A percentile compares a stretch with the other conserved stretches of the same genome.
These are phyloP conservation scores for Acanthamoeba castellanii DNA, from an alignment of 208 protist genomes.

Conservation along the genomic window DNA sequence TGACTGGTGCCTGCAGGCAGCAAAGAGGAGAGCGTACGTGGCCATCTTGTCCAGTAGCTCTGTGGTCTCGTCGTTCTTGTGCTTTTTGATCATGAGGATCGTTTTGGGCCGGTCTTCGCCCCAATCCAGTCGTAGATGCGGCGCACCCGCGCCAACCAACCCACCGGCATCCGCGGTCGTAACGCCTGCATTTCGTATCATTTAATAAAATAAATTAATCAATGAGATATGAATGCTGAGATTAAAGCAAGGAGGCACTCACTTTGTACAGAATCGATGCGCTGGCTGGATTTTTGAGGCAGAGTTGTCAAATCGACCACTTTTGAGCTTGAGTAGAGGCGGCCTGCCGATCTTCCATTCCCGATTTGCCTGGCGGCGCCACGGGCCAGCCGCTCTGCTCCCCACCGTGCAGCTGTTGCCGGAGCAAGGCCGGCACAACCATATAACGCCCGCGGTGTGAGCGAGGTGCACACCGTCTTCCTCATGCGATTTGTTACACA, in stretches of 20 bases:
- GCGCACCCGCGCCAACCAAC: background rate
- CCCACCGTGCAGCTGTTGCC: no score
- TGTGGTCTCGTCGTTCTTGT: conserved; percentile 44
- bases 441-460: no score
- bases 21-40: background rate
- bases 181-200: background rate
- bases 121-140: conserved; percentile 29
- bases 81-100: conserved; percentile 67
- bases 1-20: background rate
- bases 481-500: no score
- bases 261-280: background rate
- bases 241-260: background rate
- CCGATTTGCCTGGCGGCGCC: no score
- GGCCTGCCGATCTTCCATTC: no score
- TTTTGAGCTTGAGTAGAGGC: background rate
- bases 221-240: background rate
- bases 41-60: conserved; percentile 8
- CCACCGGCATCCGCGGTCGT: background rate
- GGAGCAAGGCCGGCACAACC: no score
- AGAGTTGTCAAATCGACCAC: background rate
- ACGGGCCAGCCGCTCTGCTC: no score
- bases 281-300: background rate
- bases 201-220: no score
- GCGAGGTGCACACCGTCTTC: no score
- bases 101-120: conserved; percentile 23